These are phyloP conservation scores for Aspergillus hancockii DNA, from an alignment of 495 filamentous ascomycete species.

Conservation along the genomic window DNA sequence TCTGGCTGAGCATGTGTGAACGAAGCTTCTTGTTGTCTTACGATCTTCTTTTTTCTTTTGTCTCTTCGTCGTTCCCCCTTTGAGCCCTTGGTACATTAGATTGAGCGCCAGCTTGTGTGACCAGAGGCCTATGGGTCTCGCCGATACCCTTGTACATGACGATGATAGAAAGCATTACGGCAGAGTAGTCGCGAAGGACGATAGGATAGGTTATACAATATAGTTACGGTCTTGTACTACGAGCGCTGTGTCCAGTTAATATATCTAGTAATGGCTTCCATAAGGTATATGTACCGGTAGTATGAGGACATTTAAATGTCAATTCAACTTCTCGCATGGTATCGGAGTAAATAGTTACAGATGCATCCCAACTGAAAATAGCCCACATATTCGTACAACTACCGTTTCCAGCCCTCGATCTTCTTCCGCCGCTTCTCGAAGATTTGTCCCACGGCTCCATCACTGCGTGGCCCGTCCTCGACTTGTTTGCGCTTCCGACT, in stretches of 20 bases:
- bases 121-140: slow-evolving; percentile 9
- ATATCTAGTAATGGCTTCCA: too few relatives aligned
- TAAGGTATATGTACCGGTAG: not conserved
- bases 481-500: slow-evolving; percentile 73
- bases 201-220: slow-evolving; percentile 1
- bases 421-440: slow-evolving; percentile 48
- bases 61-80: slow-evolving; percentile 3
- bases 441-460: slow-evolving; percentile 62
- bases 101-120: slow-evolving; percentile 10
- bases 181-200: slow-evolving; percentile 1
- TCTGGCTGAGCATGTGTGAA: slow-evolving; percentile 8
- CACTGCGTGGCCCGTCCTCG: slow-evolving; percentile 59
- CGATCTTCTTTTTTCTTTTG: slow-evolving; percentile 10
- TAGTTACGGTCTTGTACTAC: not conserved
- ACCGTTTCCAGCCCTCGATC: slow-evolving; percentile 44
- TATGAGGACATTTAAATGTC: not conserved
- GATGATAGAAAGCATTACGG: slow-evolving; percentile 8
- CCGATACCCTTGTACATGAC: slow-evolving; percentile 26
- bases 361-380: not conserved
- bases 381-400: slow-evolving; percentile 6
- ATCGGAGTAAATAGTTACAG: slow-evolving; percentile 2
- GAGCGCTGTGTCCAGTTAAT: too few relatives aligned
- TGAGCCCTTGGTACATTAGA: slow-evolving; percentile 15
- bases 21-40: slow-evolving; percentile 8
- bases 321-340: not conserved